Percentiles rank a stretch among this genome's conserved stretches.
Conservation (phyloP, 805 yeast genomes). For the Candida succiphila region DNA sequence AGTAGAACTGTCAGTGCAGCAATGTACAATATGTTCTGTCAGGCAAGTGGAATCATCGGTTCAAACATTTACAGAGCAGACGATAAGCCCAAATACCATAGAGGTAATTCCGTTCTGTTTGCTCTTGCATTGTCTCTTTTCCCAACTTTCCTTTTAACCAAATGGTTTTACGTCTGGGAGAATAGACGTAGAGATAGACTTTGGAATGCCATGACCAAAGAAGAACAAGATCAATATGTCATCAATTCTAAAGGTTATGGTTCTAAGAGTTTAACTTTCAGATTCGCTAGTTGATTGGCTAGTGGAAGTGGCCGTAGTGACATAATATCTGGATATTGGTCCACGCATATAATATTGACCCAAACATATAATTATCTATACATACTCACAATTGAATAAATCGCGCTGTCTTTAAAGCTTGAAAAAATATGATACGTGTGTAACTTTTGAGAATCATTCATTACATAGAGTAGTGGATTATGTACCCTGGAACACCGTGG, state of each 20-base stretch:
- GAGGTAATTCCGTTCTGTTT: constrained; percentile 41
- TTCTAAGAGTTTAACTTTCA: constrained; percentile 43
- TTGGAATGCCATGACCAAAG: constrained; percentile 43
- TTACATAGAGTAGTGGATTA: too few relatives aligned
- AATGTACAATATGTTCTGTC: constrained; percentile 54
- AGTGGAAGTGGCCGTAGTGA: too few relatives aligned
- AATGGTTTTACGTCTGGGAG: constrained; percentile 28
- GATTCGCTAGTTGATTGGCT: constrained; percentile 15
- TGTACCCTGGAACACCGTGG: too few relatives aligned
- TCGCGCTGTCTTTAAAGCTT: too few relatives aligned
- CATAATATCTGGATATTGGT: too few relatives aligned
- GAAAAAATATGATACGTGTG: too few relatives aligned
- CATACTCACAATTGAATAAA: too few relatives aligned
- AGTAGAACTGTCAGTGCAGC: constrained; percentile 59
- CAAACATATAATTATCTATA: too few relatives aligned
- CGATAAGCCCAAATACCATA: constrained; percentile 50
- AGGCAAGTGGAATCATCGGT: constrained; percentile 43
- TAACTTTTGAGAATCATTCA: too few relatives aligned
- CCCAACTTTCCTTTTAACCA: constrained; percentile 19
- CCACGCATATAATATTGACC: too few relatives aligned
- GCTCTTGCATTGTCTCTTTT: constrained; percentile 22
- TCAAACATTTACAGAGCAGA: constrained; percentile 45
- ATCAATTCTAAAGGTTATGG: constrained; percentile 40
- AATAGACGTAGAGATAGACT: constrained; percentile 31
- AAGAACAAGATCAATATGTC: constrained; percentile 40